Evolutionary conservation across 1,284 basidiomycete genomes (phyloP), one percentile per base, ranked within the genome.

Genomic region (Macrocybe sp.): DNA sequence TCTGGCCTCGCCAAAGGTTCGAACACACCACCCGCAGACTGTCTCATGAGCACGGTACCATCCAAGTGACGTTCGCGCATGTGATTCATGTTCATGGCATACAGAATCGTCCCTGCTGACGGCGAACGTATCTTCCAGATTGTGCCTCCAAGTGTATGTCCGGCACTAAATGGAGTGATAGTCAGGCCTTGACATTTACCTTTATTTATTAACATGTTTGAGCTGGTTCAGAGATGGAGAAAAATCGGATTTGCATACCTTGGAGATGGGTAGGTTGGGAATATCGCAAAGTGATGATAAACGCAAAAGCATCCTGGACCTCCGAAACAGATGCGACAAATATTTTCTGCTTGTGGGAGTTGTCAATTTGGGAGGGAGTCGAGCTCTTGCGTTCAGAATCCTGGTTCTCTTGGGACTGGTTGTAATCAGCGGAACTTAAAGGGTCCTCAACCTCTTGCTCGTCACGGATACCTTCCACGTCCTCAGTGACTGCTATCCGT

Each of bases 71-170:
- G 83, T 65, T 99, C 97, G 49, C 85, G 83, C 76, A 94, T 95
- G 65, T 99, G 97, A 64, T 99, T 99, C 73, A 98, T 81, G 57
- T 96, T 85, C 12, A 98, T 91, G 8, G 95, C 96, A 63, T 99
- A 97, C 30, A 99, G 74, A 12, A 99, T 86, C 2, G 97, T 98
- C 6, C 95, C 96, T 6, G 92, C 91, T 0, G 93, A 94, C 1
- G 97, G 95, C 1, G 94, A 97, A 35, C 97, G 86, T 51, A 99
- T 89, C 65, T 98, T 98, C 95, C 95, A 99, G 55, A 99, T 89
- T 2, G 95, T 94, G 43, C 96, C 97, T 56, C 97, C 97, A 12
- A 99, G 81, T 0, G 92, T 92, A 65, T 98, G 95, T 0, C 97
- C 97, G 8, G 94, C 91, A 55, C 91, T 90, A 72, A 97, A 97